These are phyloP conservation scores for Stenogyne calaminthoides DNA, from an alignment of 305 asterid species.

Conservation along the genomic window DNA sequence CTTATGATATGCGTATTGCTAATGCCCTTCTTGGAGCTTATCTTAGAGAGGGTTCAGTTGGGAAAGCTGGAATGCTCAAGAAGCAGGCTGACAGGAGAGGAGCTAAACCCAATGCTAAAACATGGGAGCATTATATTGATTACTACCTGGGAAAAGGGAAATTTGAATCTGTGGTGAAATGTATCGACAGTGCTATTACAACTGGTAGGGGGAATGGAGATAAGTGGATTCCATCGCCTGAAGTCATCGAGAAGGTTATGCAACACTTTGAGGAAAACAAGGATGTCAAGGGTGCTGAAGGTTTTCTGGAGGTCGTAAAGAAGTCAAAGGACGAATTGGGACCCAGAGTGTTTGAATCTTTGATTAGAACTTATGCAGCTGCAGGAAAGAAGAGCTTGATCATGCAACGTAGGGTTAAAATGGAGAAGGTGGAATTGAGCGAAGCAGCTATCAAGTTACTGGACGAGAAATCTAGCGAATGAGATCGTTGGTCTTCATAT, in stretches of 20 bases:
- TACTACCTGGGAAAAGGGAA: conserved; percentile 64
- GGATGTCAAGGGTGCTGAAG: conserved; percentile 74
- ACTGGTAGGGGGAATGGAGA: conserved; percentile 63
- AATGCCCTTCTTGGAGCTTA: conserved; percentile 81
- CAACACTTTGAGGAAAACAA: conserved; percentile 58
- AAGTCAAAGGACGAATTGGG: conserved; percentile 56
- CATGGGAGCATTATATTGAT: conserved; percentile 82
- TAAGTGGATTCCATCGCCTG: conserved; percentile 63
- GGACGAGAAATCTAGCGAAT: conserved; percentile 54
- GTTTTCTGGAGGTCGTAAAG: conserved; percentile 54
- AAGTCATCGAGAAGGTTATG: conserved; percentile 52
- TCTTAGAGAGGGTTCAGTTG: conserved; percentile 49
- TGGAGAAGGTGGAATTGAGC: conserved; percentile 82
- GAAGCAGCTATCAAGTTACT: conserved; percentile 69
- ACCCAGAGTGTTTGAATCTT: conserved; percentile 52
- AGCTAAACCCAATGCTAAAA: conserved; percentile 70
- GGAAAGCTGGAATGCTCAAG: conserved; percentile 71
- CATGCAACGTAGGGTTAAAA: conserved; percentile 70
- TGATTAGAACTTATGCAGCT: conserved; percentile 71
- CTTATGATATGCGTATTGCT: conserved; percentile 72
- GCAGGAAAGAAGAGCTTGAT: conserved; percentile 66
- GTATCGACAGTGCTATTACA: conserved; percentile 57
- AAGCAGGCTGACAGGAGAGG: conserved; percentile 61
- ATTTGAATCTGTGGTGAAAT: conserved; percentile 56
- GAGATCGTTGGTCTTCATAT: conserved; percentile 19